Base-by-base conservation (phyloP, 306 rosid species). In the Gynostemma pentaphyllum region DNA sequence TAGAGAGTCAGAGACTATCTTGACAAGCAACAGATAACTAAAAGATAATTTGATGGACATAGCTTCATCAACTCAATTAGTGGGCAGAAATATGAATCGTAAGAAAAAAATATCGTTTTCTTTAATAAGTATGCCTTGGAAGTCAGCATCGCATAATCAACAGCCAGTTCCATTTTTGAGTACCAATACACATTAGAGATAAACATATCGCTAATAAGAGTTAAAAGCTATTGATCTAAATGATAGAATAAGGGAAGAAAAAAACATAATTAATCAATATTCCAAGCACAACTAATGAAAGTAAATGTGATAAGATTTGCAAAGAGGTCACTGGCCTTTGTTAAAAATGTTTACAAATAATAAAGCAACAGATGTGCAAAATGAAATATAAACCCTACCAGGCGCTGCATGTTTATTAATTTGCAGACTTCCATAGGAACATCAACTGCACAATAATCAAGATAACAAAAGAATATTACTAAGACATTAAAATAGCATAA, bases 361-460 rank as follows among this genome's bases (percentile, higher is more conserved):
- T n/a, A 40, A 45, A 30, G 64, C 29, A 49, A 29, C 52, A 48
- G 21, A 70, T 0, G 66, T 52, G 76, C 48, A 60, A 68, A 42
- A 30, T n/a, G 26, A n/a, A 26, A 45, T 63, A 60, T 45, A 45
- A 63, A 50, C 62, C 85, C 77, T 86, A 92, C 97, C 90, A 94
- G 61, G 52, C 85, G 81, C 67, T 88, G 99, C 85, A 86, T 65
- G 80, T 88, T 88, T 52, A 72, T 75, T 68, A 88, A 79, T 71
- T 88, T 94, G 83, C 78, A 69, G 65, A 83, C 74, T 45, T 88
- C 95, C 80, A 74, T 10, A 1, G 99, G 99, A 78, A 94, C 74
- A 63, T 84, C 97, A 70, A 71, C 99, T 84, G 89, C 88, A 81
- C 44, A 39, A 62, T 54, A 56, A 41, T 52, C 13, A 72, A 73